phyloP scores from a whole-genome alignment of 345 rosid genomes.

The Moricandia moricandioides region DNA sequence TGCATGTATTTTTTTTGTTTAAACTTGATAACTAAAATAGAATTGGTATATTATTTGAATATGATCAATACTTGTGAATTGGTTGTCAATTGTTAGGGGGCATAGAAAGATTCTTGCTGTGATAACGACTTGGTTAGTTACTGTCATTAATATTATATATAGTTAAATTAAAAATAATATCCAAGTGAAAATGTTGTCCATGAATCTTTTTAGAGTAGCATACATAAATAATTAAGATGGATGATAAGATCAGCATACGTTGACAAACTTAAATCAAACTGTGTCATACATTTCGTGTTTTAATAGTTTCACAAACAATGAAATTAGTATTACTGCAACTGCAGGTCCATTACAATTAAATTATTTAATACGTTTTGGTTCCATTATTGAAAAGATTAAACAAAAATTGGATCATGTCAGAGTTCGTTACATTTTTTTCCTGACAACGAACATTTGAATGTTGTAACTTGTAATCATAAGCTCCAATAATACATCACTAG shows the following conservation, averaged over 20 bases:
- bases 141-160: neutral
- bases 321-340: neutral
- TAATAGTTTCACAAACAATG: no score
- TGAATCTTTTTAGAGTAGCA: neutral
- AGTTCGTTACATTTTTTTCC: constrained; percentile 1
- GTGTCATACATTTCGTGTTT: neutral
- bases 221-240: neutral
- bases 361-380: constrained; percentile 22
- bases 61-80: neutral
- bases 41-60: neutral
- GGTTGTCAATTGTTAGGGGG: neutral
- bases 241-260: neutral
- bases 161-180: neutral
- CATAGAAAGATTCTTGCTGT: neutral
- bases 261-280: neutral
- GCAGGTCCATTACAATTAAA: neutral
- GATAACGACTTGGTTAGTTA: neutral
- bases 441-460: constrained; percentile 28
- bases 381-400: neutral
- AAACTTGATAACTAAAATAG: neutral
- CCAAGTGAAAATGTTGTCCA: neutral
- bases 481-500: constrained; percentile 21
- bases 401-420: neutral
- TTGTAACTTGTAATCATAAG: constrained; percentile 32
- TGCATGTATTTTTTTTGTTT: neutral